phyloP scores from a whole-genome alignment of 2,329 filamentous ascomycete genomes.

The Capronia coronata region DNA sequence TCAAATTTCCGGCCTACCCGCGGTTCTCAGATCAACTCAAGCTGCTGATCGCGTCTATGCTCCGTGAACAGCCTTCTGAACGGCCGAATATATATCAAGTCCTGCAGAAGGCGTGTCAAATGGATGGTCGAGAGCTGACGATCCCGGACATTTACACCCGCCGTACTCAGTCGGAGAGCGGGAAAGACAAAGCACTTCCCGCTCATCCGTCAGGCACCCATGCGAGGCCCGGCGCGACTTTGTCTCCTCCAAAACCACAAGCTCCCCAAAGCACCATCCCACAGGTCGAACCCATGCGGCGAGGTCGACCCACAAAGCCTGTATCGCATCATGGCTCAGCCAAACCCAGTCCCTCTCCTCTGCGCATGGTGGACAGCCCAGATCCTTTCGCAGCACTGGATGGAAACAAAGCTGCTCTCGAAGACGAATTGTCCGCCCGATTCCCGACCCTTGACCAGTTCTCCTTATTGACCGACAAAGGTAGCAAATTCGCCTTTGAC shows the following conservation, averaged over 20 bases:
- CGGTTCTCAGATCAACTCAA: conserved; percentile 85
- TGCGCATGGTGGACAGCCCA: conserved; percentile 55
- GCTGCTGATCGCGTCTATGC: conserved; percentile 84
- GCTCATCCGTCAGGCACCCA: conserved; percentile 50
- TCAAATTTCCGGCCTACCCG: conserved; percentile 83
- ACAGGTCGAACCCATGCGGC: conserved; percentile 87
- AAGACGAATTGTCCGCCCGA: conserved; percentile 73
- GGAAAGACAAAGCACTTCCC: conserved; percentile 55
- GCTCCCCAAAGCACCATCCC: conserved; percentile 71
- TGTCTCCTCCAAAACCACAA: conserved; percentile 55
- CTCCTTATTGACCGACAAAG: conserved; percentile 76
- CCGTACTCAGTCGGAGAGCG: conserved; percentile 58
- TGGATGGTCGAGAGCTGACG: conserved; percentile 80
- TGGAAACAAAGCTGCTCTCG: conserved; percentile 49
- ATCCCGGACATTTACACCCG: conserved; percentile 79
- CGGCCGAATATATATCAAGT: conserved; percentile 95
- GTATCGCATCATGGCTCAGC: conserved; percentile 43
- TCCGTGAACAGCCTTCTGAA: conserved; percentile 70
- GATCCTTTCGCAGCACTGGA: conserved; percentile 93
- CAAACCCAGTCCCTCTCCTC: conserved; percentile 62
- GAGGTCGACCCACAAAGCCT: conserved; percentile 63
- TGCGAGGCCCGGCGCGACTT: conserved; percentile 70
- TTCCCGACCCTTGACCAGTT: conserved; percentile 95
- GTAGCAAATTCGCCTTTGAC: conserved; percentile 78
- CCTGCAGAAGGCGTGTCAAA: conserved; percentile 73